Evolutionary conservation across 805 yeast genomes (phyloP), one percentile per base, ranked within the genome.

Genomic region (Myxozyma mucilagina): DNA sequence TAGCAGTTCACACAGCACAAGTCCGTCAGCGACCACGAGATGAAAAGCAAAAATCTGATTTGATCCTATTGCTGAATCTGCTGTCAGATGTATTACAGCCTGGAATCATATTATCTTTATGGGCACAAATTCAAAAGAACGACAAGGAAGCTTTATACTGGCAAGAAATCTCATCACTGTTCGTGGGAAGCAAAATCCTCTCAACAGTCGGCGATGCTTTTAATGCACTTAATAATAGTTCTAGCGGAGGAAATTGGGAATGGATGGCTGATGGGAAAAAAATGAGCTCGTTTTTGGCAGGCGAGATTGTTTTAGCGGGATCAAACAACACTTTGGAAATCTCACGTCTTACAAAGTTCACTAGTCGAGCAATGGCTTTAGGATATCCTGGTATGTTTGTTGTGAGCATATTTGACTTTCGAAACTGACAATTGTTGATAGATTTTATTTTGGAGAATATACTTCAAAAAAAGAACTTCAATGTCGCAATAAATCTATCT

Each of bases 221-320:
- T 11, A 31, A 38, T 16, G 60, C 43, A 16, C 47, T 35, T 1
- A 41, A 24, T n/a, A 42, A 39, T 11, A 20, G n/a, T 31, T 20
- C 43, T 11, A 38, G 36, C n/a, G 41, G 16, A 3, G 34, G 34
- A 20, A 16, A 29, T n/a, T 60, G 64, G 64, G 38, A n/a, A n/a
- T 60, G 64, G 64, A 52, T 56, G 39, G 45, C 60, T 20, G 55
- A 56, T 52, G 60, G 60, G 1, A 48, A 47, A 20, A 42, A 20
- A 34, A 35, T 47, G 24, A 31, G 47, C 11, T 48, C 36, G n/a
- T 60, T 52, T 52, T 18, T 60, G 35, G 60, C 56, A 9, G 35
- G 14, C 11, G 64, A 56, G 36, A 20, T 56, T 42, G 41, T 47
- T 24, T 6, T 5, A 6, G 49, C 39, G 11, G 4, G 29, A 18